phyloP scores from a whole-genome alignment of 371 early-diverging fungal species.

The Capillidium heterosporum region DNA sequence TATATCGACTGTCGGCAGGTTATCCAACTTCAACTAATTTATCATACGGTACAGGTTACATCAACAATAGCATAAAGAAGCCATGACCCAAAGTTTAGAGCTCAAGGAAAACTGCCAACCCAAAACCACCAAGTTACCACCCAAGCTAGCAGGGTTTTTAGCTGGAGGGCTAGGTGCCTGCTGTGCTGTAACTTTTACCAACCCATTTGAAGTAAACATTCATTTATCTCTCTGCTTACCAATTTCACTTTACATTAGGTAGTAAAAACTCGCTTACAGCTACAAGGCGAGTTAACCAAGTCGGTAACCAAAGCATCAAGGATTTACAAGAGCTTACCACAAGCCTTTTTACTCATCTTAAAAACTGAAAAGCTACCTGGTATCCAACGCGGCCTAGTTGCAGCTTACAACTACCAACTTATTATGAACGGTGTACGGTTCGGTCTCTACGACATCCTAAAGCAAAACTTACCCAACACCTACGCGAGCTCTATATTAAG shows the following conservation, averaged over 20 bases:
- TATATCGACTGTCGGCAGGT: too few species aligned
- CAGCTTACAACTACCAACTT: slow-evolving; percentile 84
- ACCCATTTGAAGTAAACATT: slow-evolving; percentile 66
- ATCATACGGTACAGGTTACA: too few species aligned
- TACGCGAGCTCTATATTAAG: slow-evolving; percentile 6
- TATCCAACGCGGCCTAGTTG: slow-evolving; percentile 74
- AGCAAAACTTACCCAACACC: slow-evolving; percentile 10
- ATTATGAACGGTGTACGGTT: slow-evolving; percentile 85
- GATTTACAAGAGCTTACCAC: slow-evolving; percentile 56
- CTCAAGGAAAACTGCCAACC: too few species aligned
- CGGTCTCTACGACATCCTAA: slow-evolving; percentile 74
- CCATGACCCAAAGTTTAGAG: too few species aligned
- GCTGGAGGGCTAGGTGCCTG: slow-evolving; percentile 69
- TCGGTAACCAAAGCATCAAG: slow-evolving; percentile 4
- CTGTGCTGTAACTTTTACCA: slow-evolving; percentile 85
- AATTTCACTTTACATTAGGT: slow-evolving; percentile 28
- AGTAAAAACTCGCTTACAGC: slow-evolving; percentile 86
- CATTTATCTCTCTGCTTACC: neutral
- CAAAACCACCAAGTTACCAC: too few species aligned
- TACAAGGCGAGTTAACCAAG: slow-evolving; percentile 75
- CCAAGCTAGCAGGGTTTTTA: slow-evolving; percentile 25
- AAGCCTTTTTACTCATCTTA: slow-evolving; percentile 57
- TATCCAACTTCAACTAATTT: too few species aligned
- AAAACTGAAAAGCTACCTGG: slow-evolving; percentile 71
- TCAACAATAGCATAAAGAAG: too few species aligned